phyloP scores from a whole-genome alignment of 179 eudicot species.

The Silene coronaria region DNA sequence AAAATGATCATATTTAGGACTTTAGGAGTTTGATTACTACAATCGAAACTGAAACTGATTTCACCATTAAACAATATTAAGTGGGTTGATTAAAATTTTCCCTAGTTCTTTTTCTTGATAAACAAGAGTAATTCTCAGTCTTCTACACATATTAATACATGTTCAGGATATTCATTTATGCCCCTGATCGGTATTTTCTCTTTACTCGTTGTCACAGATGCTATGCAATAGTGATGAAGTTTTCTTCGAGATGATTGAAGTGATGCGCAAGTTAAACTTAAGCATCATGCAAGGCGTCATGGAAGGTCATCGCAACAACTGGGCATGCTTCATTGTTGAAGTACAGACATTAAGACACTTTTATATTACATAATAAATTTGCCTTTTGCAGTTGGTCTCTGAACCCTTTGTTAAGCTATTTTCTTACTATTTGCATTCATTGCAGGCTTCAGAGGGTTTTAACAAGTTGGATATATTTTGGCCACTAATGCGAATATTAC shows the following conservation, averaged over 20 bases:
- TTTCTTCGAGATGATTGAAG: conserved; percentile 75
- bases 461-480: conserved; percentile 79
- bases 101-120: too few species aligned
- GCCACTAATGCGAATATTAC: conserved; percentile 76
- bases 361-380: background rate
- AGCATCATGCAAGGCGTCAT: conserved; percentile 61
- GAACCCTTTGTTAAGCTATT: background rate
- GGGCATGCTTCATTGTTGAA: conserved; percentile 70
- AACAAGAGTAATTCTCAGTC: too few species aligned
- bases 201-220: conserved; percentile 43
- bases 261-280: conserved; percentile 50
- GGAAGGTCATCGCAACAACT: conserved; percentile 42
- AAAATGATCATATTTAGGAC: too few species aligned
- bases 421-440: background rate
- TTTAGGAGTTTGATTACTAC: too few species aligned
- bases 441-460: conserved; percentile 60
- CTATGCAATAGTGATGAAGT: conserved; percentile 50
- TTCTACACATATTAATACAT: too few species aligned
- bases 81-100: too few species aligned
- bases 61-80: too few species aligned
- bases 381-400: background rate
- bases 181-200: background rate
- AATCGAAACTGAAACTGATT: too few species aligned
- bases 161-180: background rate
- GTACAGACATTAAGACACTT: conserved; percentile 28